phyloP scores from a whole-genome alignment of 2,329 filamentous ascomycete species.

The Aspergillus brunneoviolaceus region DNA sequence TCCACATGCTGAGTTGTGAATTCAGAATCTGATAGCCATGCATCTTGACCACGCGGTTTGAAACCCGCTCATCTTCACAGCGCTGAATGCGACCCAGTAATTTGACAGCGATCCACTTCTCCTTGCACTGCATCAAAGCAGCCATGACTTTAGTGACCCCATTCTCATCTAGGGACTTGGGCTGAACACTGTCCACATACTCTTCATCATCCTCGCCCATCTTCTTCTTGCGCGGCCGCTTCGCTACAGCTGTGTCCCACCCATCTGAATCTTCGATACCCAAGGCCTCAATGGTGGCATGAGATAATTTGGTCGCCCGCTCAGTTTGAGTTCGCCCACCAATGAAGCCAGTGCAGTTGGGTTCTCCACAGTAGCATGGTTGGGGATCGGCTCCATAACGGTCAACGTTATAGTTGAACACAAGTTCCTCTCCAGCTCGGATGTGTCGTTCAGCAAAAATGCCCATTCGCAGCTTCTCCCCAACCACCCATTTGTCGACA shows the following conservation, averaged over 20 bases:
- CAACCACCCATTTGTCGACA: conserved; percentile 99
- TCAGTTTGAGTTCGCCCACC: conserved; percentile 98
- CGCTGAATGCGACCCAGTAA: conserved; percentile 83
- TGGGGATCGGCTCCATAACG: conserved; percentile 95
- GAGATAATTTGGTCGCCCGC: conserved; percentile 84
- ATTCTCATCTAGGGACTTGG: conserved; percentile 74
- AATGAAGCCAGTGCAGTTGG: conserved; percentile 93
- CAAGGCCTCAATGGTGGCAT: conserved; percentile 87
- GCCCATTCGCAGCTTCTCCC: conserved; percentile 96
- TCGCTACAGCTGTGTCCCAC: conserved; percentile 87
- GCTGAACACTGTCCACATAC: conserved; percentile 85
- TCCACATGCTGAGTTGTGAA: conserved; percentile 78
- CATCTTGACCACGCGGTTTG: conserved; percentile 88
- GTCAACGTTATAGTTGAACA: conserved; percentile 99
- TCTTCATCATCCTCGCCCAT: conserved; percentile 88
- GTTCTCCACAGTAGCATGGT: conserved; percentile 92
- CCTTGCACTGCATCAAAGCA: conserved; percentile 93
- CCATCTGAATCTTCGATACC: conserved; percentile 90
- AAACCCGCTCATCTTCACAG: conserved; percentile 81
- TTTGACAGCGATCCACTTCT: conserved; percentile 99
- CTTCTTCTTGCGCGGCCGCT: conserved; percentile 91
- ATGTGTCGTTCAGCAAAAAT: conserved; percentile 90
- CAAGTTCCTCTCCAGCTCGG: conserved; percentile 85
- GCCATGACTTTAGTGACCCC: conserved; percentile 95
- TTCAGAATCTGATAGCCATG: conserved; percentile 96